phyloP scores from a whole-genome alignment of 2,329 filamentous ascomycete species.

The Cladosporium velox region DNA sequence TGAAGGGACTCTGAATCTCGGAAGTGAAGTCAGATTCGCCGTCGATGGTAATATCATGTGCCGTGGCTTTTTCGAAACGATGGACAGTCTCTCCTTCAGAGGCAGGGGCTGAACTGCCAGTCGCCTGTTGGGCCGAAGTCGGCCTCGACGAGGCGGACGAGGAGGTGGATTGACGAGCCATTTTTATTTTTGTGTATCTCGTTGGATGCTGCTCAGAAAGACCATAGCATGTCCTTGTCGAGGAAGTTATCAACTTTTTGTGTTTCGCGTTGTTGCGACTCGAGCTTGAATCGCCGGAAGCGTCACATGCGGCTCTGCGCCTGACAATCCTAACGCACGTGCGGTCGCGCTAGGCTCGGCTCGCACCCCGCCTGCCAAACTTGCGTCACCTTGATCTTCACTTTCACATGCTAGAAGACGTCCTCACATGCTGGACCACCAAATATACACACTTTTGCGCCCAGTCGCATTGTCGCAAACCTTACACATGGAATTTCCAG shows the following conservation, averaged over 20 bases:
- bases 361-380: background rate
- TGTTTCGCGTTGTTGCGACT: background rate
- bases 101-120: background rate
- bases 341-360: background rate
- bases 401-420: constrained; percentile 8
- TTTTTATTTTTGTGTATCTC: constrained; percentile 25
- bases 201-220: background rate
- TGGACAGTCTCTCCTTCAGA: background rate
- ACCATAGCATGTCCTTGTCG: background rate
- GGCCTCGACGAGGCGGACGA: constrained; percentile 23
- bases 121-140: background rate
- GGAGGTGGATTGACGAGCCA: constrained; percentile 32
- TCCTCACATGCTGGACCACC: background rate
- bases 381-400: constrained; percentile 14
- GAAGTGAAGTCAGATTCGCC: background rate
- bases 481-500: background rate
- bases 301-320: constrained; percentile 16
- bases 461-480: background rate
- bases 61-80: background rate
- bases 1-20: constrained; percentile 12
- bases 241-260: background rate
- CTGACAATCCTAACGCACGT: constrained; percentile 12
- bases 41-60: background rate
- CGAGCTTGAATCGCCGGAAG: constrained; percentile 14
- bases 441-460: background rate